phyloP scores from a whole-genome alignment of 2,329 filamentous ascomycete genomes.

The Phialocephala sp. region DNA sequence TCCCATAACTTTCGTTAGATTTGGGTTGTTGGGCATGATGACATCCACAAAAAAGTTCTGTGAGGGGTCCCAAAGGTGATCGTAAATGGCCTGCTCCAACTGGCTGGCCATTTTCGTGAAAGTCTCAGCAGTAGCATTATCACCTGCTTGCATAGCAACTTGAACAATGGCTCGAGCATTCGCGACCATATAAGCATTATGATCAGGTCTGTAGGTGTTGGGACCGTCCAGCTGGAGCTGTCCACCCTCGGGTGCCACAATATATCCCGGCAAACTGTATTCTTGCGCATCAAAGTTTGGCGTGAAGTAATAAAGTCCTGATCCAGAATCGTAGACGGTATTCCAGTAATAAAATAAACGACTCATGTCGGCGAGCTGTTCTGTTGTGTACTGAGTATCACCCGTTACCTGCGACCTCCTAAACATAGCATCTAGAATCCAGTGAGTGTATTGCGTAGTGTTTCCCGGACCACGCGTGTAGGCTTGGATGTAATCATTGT shows the following conservation, averaged over 20 bases:
- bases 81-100: constrained; percentile 45
- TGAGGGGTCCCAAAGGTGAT: constrained; percentile 46
- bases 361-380: constrained; percentile 50
- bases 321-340: constrained; percentile 42
- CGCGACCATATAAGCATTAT: constrained; percentile 52
- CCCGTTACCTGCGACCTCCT: constrained; percentile 48
- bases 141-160: constrained; percentile 45
- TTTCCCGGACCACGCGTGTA: constrained; percentile 48
- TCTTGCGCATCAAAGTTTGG: constrained; percentile 53
- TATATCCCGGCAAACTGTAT: constrained; percentile 48
- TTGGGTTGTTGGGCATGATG: constrained; percentile 46
- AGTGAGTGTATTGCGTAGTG: constrained; percentile 46
- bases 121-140: constrained; percentile 39
- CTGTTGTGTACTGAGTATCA: constrained; percentile 44
- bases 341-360: constrained; percentile 49
- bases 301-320: constrained; percentile 50
- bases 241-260: constrained; percentile 41
- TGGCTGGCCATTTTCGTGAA: constrained; percentile 45
- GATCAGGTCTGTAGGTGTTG: constrained; percentile 49
- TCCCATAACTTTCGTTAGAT: constrained; percentile 40
- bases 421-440: constrained; percentile 45
- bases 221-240: constrained; percentile 46
- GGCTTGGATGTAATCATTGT: constrained; percentile 47
- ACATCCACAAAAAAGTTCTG: constrained; percentile 49
- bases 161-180: constrained; percentile 48